phyloP scores from a whole-genome alignment of 768 basidiomycete genomes.

The Porphyrellus cyaneotinctus region DNA sequence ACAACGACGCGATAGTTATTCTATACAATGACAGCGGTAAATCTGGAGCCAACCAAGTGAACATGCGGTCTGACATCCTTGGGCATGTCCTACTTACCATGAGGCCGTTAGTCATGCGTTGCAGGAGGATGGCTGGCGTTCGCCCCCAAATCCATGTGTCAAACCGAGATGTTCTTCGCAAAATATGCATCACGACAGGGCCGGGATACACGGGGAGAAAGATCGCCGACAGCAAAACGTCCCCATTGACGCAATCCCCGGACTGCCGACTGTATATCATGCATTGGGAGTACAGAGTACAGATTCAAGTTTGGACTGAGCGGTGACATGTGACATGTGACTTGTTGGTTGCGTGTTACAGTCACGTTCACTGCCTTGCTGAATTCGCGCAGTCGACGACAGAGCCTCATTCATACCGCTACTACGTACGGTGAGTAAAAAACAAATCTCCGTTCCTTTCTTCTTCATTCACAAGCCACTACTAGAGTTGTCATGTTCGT shows the following conservation, averaged over 20 bases:
- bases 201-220: too few species aligned
- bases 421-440: slow-evolving; percentile 21
- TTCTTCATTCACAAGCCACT: background rate
- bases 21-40: slow-evolving; percentile 39
- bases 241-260: too few species aligned
- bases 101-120: slow-evolving; percentile 34
- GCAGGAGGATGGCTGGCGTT: slow-evolving; percentile 25
- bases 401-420: slow-evolving; percentile 11
- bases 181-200: slow-evolving; percentile 33
- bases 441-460: background rate
- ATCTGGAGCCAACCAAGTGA: slow-evolving; percentile 30
- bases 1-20: slow-evolving; percentile 7
- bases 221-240: too few species aligned
- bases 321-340: slow-evolving; percentile 19
- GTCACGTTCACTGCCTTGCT: slow-evolving; percentile 12
- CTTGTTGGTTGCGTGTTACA: slow-evolving; percentile 16
- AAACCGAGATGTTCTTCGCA: slow-evolving; percentile 16
- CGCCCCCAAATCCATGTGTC: slow-evolving; percentile 29
- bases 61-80: background rate
- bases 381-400: slow-evolving; percentile 21
- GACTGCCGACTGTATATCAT: too few species aligned
- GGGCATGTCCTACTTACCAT: slow-evolving; percentile 16
- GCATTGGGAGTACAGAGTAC: too few species aligned
- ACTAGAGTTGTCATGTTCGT: slow-evolving; percentile 27
- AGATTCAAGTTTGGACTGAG: too few species aligned